A percentile compares a stretch with the other conserved stretches of the same genome.
Conservation (phyloP, 441 rosid species). For the Sinapis alba region DNA sequence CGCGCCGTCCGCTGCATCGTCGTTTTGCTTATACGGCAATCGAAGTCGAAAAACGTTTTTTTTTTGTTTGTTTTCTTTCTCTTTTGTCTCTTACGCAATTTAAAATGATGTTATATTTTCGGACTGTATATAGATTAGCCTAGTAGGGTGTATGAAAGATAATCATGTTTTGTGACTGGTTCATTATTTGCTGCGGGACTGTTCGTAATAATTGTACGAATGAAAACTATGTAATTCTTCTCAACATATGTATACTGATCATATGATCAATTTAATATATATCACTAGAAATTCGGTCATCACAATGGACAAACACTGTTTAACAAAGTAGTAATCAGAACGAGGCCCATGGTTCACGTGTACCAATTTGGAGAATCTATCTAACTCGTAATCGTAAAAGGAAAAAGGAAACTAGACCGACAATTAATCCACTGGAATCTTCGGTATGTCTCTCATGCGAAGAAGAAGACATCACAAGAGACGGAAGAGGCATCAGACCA, state of each 20-base stretch:
- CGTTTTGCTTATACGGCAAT: conserved; percentile 3
- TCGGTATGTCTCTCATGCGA: conserved; percentile 29
- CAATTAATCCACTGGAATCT: conserved; percentile 36
- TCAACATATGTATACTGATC: neutral
- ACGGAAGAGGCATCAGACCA: conserved; percentile 1
- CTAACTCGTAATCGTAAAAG: neutral
- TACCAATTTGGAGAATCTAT: neutral
- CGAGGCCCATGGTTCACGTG: neutral
- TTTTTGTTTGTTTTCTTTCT: neutral
- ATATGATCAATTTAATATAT: neutral
- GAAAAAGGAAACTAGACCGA: conserved; percentile 16
- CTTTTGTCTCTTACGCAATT: conserved; percentile 19
- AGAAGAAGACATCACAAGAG: conserved; percentile 29
- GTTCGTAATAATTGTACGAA: neutral
- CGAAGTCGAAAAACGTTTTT: neutral
- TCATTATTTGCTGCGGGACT: no score
- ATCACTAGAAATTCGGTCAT: neutral
- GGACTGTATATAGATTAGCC: conserved; percentile 12
- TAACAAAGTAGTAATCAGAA: neutral
- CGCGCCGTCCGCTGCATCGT: conserved; percentile 33
- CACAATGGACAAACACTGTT: neutral
- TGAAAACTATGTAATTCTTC: neutral
- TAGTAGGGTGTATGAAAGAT: neutral
- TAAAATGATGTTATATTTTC: neutral
- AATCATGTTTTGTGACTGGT: conserved; percentile 13